These are phyloP conservation scores for Strigomonas culicis DNA, from an alignment of 208 protist species.

Conservation along the genomic window DNA sequence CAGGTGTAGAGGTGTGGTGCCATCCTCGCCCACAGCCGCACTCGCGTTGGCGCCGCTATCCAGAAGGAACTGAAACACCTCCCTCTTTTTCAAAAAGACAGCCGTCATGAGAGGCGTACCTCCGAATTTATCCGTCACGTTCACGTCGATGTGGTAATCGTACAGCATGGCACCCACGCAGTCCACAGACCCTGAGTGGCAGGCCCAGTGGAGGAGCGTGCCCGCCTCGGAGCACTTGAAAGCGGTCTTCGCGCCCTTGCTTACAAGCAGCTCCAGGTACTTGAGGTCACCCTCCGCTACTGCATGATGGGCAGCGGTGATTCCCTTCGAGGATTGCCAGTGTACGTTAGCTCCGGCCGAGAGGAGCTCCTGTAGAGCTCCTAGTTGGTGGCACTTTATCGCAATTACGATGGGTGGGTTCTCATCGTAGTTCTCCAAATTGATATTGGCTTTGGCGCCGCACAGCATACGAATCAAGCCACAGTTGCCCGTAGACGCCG, in stretches of 20 bases:
- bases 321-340: conserved; percentile 41
- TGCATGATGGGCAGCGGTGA: conserved; percentile 75
- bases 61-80: conserved; percentile 80
- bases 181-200: conserved; percentile 71
- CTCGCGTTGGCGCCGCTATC: conserved; percentile 78
- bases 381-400: conserved; percentile 62
- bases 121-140: conserved; percentile 71
- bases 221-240: conserved; percentile 57
- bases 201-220: conserved; percentile 84
- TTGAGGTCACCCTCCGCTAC: conserved; percentile 74
- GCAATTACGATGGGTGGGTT: conserved; percentile 86
- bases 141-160: conserved; percentile 70
- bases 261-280: conserved; percentile 53
- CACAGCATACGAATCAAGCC: conserved; percentile 70
- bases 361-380: conserved; percentile 53
- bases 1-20: conserved; percentile 82
- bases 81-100: conserved; percentile 75
- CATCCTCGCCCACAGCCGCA: conserved; percentile 48
- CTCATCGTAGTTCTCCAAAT: conserved; percentile 78
- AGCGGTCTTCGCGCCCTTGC: conserved; percentile 49
- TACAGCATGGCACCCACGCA: conserved; percentile 77
- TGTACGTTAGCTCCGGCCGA: conserved; percentile 73
- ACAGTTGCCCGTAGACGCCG: conserved; percentile 78
- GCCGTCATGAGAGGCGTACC: conserved; percentile 84
- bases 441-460: conserved; percentile 42